These are phyloP conservation scores for Saturnispora sekii DNA, from an alignment of 805 yeast genomes.

Conservation along the genomic window DNA sequence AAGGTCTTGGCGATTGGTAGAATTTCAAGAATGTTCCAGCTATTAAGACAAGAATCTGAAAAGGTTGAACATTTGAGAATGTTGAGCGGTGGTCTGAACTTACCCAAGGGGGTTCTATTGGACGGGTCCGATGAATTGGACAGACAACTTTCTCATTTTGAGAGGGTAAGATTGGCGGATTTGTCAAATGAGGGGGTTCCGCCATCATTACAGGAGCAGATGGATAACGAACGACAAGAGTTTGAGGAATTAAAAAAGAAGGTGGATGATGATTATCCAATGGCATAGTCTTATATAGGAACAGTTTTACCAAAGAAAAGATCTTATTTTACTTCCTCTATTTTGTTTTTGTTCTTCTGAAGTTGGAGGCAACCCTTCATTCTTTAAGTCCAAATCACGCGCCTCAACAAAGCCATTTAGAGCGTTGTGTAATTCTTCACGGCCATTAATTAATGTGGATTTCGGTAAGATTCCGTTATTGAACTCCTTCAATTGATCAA, in stretches of 20 bases:
- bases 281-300: background rate
- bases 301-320: background rate
- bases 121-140: conserved; percentile 75
- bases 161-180: conserved; percentile 77
- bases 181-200: conserved; percentile 79
- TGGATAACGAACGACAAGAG: conserved; percentile 8
- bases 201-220: conserved; percentile 36
- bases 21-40: conserved; percentile 86
- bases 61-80: conserved; percentile 74
- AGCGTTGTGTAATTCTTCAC: conserved; percentile 65
- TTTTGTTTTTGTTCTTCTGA: conserved; percentile 34
- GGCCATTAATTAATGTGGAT: conserved; percentile 76
- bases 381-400: conserved; percentile 61
- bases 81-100: conserved; percentile 51
- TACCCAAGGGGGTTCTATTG: conserved; percentile 83
- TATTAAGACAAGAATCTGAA: conserved; percentile 82
- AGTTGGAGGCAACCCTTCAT: conserved; percentile 85
- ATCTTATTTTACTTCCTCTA: background rate
- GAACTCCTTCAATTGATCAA: conserved; percentile 63
- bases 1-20: conserved; percentile 95
- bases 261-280: background rate
- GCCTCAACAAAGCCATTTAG: conserved; percentile 78
- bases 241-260: conserved; percentile 9
- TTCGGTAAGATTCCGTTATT: conserved; percentile 76
- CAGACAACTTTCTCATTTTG: conserved; percentile 62